Percentiles rank a stretch among this genome's conserved stretches.
Conservation (phyloP, 495 filamentous ascomycete species). For the Trichocladium uniseriatum region DNA sequence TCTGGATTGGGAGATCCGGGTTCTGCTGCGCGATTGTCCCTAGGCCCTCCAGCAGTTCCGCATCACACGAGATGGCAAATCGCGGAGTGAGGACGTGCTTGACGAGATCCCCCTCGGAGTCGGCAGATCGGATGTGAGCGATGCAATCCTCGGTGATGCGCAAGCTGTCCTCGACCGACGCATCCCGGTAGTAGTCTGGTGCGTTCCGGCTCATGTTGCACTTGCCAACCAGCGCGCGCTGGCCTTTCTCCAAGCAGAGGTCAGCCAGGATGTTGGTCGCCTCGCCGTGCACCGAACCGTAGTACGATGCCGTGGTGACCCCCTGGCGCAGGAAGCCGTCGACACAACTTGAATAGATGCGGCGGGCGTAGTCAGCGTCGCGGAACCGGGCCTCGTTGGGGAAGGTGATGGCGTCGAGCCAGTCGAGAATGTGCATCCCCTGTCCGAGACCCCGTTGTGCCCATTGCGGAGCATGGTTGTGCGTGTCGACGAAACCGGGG, state of each 20-base stretch:
- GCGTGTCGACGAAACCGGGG: slow-evolving; percentile 56
- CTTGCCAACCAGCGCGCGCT: slow-evolving; percentile 58
- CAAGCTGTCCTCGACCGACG: slow-evolving; percentile 39
- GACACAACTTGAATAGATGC: slow-evolving; percentile 46
- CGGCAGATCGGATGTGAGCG: slow-evolving; percentile 33
- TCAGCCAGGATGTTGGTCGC: slow-evolving; percentile 53
- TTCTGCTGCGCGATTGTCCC: slow-evolving; percentile 42
- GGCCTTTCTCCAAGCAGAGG: slow-evolving; percentile 46
- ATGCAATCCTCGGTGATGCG: slow-evolving; percentile 46
- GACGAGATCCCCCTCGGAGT: slow-evolving; percentile 38
- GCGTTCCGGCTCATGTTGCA: slow-evolving; percentile 56
- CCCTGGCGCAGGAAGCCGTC: slow-evolving; percentile 51
- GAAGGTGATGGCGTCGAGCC: slow-evolving; percentile 53
- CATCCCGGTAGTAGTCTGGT: slow-evolving; percentile 51
- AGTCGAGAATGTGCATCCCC: slow-evolving; percentile 49
- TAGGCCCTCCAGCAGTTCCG: slow-evolving; percentile 42
- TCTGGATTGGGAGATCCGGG: slow-evolving; percentile 50
- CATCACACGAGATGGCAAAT: slow-evolving; percentile 53
- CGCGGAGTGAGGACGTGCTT: slow-evolving; percentile 52
- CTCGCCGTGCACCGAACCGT: slow-evolving; percentile 48
- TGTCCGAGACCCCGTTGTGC: slow-evolving; percentile 51
- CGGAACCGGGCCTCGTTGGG: slow-evolving; percentile 50
- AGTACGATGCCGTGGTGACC: slow-evolving; percentile 58
- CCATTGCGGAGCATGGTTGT: slow-evolving; percentile 59
- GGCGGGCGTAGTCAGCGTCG: slow-evolving; percentile 43